Conservation (phyloP, 164 flowering plant genomes). For the Aristolochia fimbriata region DNA sequence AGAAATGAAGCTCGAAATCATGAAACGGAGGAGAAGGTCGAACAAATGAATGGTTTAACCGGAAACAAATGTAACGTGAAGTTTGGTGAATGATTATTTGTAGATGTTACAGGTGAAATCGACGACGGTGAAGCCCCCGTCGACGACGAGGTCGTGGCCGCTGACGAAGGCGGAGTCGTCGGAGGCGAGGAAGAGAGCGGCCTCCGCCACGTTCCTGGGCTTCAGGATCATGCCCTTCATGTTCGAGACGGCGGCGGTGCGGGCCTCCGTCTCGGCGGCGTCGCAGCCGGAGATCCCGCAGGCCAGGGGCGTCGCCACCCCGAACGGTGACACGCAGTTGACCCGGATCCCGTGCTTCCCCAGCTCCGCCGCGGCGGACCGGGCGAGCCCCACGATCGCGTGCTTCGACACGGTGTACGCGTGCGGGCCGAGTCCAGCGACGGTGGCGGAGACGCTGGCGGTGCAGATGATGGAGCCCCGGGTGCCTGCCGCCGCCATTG, state of each 20-base stretch:
- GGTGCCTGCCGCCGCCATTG: constrained; percentile 14
- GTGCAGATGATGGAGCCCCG: constrained; percentile 25
- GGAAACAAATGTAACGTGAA: too few species aligned
- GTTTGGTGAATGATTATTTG: too few species aligned
- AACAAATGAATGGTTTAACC: too few species aligned
- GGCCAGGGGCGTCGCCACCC: constrained; percentile 48
- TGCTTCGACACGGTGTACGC: constrained; percentile 23
- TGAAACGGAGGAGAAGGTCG: too few species aligned
- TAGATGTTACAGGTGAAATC: neutral
- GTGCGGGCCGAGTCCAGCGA: constrained; percentile 13
- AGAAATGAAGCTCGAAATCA: too few species aligned
- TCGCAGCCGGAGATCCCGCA: constrained; percentile 19
- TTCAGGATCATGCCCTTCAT: neutral
- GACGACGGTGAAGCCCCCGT: constrained; percentile 43
- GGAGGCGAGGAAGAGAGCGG: constrained; percentile 23
- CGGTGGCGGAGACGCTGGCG: constrained; percentile 13
- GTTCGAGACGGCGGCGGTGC: neutral
- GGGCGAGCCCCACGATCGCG: constrained; percentile 20
- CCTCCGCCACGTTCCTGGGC: neutral
- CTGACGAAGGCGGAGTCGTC: constrained; percentile 59
- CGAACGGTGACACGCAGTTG: constrained; percentile 56
- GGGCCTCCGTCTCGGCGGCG: neutral
- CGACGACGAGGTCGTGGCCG: constrained; percentile 61
- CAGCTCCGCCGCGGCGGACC: constrained; percentile 13
- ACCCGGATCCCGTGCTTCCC: constrained; percentile 26